Conservation (phyloP, 2,329 filamentous ascomycete genomes). For the Botrytis hyacinthi region DNA sequence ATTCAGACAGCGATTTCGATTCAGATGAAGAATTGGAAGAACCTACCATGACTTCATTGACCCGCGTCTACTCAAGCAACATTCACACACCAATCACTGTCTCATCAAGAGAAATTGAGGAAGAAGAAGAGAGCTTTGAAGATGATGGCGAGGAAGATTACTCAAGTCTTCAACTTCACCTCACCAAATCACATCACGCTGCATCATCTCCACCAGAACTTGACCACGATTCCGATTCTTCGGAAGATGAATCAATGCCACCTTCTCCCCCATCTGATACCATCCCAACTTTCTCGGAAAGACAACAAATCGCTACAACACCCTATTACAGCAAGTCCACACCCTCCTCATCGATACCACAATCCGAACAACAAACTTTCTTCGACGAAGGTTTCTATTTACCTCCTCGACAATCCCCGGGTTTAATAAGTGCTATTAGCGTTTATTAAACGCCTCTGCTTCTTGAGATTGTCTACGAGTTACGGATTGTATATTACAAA, state of each 20-base stretch:
- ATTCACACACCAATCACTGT: conserved; percentile 32
- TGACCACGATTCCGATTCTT: conserved; percentile 64
- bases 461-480: neutral
- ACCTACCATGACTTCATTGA: conserved; percentile 48
- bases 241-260: conserved; percentile 71
- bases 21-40: conserved; percentile 61
- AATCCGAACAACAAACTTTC: conserved; percentile 42
- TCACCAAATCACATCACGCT: conserved; percentile 61
- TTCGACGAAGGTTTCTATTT: conserved; percentile 51
- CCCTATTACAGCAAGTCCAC: conserved; percentile 40
- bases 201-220: conserved; percentile 65
- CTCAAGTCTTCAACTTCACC: conserved; percentile 63
- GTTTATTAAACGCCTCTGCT: conserved; percentile 42
- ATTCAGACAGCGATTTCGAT: conserved; percentile 50
- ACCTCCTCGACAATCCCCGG: conserved; percentile 42
- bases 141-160: conserved; percentile 63
- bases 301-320: conserved; percentile 49
- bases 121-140: conserved; percentile 44
- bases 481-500: conserved; percentile 22
- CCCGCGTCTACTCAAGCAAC: conserved; percentile 45
- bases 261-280: conserved; percentile 46
- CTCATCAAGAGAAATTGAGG: conserved; percentile 27
- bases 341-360: conserved; percentile 34
- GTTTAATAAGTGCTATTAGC: conserved; percentile 45
- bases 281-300: conserved; percentile 59